A percentile compares a stretch with the other conserved stretches of the same genome.
Conservation (phyloP, 1,284 basidiomycete genomes). For the Ustilago hordei region DNA sequence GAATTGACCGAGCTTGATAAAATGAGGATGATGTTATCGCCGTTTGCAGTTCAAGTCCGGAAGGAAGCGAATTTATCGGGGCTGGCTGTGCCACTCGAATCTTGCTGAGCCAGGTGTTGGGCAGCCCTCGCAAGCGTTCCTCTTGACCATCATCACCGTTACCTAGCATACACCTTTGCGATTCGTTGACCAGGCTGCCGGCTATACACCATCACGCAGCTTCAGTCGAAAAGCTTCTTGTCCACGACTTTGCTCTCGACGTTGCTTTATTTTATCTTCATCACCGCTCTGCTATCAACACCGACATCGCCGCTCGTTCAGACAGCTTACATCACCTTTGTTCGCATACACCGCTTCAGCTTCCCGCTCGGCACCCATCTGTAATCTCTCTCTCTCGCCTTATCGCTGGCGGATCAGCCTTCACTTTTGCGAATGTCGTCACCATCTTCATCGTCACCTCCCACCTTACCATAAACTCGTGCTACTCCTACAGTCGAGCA, state of each 20-base stretch:
- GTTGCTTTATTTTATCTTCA: neutral
- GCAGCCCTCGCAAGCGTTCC: neutral
- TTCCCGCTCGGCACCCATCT: neutral
- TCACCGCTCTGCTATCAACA: neutral
- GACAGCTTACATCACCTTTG: neutral
- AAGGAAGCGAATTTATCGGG: too few species aligned
- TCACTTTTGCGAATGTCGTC: constrained; percentile 30
- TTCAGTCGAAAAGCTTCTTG: neutral
- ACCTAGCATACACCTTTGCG: neutral
- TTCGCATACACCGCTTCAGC: neutral
- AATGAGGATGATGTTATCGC: too few species aligned
- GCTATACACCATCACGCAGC: neutral
- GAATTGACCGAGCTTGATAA: too few species aligned
- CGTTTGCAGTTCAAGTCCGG: too few species aligned
- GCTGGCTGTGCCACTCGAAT: neutral
- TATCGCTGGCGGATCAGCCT: constrained; percentile 9
- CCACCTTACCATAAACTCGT: constrained; percentile 11
- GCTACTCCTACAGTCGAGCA: neutral
- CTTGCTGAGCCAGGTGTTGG: neutral
- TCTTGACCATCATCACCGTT: constrained; percentile 5
- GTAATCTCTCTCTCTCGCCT: neutral
- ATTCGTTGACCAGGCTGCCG: neutral
- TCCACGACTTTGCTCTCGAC: neutral
- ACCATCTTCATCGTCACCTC: constrained; percentile 29
- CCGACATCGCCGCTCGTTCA: neutral